phyloP scores from a whole-genome alignment of 2,329 filamentous ascomycete genomes.

The Ceratocystis cacaofunesta region DNA sequence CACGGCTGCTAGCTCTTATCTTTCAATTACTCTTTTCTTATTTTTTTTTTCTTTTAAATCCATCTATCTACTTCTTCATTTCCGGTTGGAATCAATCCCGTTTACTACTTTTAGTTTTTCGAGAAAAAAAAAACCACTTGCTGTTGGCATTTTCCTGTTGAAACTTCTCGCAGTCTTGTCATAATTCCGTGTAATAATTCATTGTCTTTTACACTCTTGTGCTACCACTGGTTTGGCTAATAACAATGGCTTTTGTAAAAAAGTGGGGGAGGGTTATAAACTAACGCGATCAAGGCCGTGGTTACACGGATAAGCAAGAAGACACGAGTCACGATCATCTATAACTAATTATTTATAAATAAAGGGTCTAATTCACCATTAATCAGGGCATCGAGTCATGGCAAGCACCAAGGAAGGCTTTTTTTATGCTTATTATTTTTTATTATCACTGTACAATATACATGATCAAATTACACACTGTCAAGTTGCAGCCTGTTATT shows the following conservation, averaged over 20 bases:
- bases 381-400: no score
- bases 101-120: slow-evolving; percentile 6
- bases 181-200: neutral
- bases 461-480: neutral
- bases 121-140: neutral
- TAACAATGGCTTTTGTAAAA: neutral
- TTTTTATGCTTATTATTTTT: neutral
- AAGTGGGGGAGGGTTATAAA: neutral
- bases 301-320: neutral
- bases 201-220: neutral
- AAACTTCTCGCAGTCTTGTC: neutral
- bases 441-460: neutral
- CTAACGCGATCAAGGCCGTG: neutral
- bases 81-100: slow-evolving; percentile 16
- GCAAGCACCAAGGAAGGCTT: neutral
- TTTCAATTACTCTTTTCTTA: slow-evolving; percentile 3
- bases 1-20: neutral
- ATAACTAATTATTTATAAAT: no score
- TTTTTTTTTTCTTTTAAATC: slow-evolving; percentile 10
- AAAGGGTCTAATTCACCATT: no score
- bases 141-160: neutral
- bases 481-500: neutral
- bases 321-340: no score
- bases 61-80: slow-evolving; percentile 15
- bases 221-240: neutral